A percentile compares a stretch with the other conserved stretches of the same genome.
phyloP scores from a whole-genome alignment of 2,329 filamentous ascomycete species.

The Monosporascus sp. region DNA sequence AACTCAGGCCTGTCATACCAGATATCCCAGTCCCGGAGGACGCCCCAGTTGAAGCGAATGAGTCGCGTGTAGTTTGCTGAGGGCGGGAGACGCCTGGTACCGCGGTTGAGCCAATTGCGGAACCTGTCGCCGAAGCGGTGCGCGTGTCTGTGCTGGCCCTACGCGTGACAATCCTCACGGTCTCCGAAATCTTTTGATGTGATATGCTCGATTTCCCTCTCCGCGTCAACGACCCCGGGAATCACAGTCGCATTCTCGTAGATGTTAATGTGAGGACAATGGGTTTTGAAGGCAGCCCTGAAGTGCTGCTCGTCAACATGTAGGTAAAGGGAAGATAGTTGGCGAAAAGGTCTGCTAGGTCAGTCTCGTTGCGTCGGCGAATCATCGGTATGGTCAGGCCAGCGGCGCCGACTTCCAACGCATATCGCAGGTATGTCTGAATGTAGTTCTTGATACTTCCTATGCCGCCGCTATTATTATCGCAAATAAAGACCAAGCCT shows the following conservation, averaged over 20 bases:
- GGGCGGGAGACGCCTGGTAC: conserved; percentile 19
- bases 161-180: conserved; percentile 32
- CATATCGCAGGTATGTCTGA: conserved; percentile 44
- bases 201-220: conserved; percentile 31
- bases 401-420: conserved; percentile 41
- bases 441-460: conserved; percentile 47
- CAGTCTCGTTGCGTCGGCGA: conserved; percentile 33
- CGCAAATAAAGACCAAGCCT: conserved; percentile 41
- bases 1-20: conserved; percentile 37
- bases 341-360: conserved; percentile 37
- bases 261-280: conserved; percentile 38
- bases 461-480: conserved; percentile 46
- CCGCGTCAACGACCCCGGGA: conserved; percentile 26
- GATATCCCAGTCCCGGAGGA: conserved; percentile 40
- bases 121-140: conserved; percentile 32
- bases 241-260: conserved; percentile 33
- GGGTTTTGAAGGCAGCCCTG: conserved; percentile 26
- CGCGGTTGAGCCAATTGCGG: conserved; percentile 25
- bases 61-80: conserved; percentile 28
- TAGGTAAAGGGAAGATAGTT: conserved; percentile 35
- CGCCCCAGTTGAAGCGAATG: conserved; percentile 37
- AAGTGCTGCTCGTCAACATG: conserved; percentile 43
- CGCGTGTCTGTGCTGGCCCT: conserved; percentile 35
- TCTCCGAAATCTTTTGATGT: conserved; percentile 35
- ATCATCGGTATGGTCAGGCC: conserved; percentile 41